Percentiles rank a stretch among this genome's conserved stretches.
Evolutionary conservation across 1,139 yeast species (phyloP).

Genomic region (Ogataea hybrid): DNA sequence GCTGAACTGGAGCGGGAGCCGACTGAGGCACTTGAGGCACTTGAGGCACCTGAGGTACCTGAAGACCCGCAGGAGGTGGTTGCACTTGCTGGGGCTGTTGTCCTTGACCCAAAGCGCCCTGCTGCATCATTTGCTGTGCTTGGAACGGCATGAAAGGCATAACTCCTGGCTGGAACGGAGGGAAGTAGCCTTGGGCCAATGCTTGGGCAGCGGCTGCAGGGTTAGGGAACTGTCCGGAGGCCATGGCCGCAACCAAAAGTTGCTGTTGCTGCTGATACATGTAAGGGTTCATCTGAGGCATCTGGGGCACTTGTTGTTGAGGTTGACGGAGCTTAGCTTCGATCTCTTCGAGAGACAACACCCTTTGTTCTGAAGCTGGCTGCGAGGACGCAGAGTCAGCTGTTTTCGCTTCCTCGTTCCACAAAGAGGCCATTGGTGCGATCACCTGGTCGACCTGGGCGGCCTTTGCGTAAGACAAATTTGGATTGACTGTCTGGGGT

Average conservation of each 20-base stretch:
- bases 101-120: slow-evolving; percentile 22
- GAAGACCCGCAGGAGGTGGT: slow-evolving; percentile 22
- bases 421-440: slow-evolving; percentile 66
- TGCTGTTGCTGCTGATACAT: slow-evolving; percentile 32
- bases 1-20: background rate
- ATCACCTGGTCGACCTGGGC: slow-evolving; percentile 46
- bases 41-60: background rate
- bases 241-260: slow-evolving; percentile 29
- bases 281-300: slow-evolving; percentile 26
- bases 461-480: slow-evolving; percentile 59
- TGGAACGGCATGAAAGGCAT: slow-evolving; percentile 22
- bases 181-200: slow-evolving; percentile 29
- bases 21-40: slow-evolving; percentile 22
- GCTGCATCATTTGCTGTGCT: slow-evolving; percentile 12
- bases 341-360: slow-evolving; percentile 70
- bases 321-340: slow-evolving; percentile 59
- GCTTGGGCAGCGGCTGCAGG: slow-evolving; percentile 31
- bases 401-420: slow-evolving; percentile 41
- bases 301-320: slow-evolving; percentile 20
- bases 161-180: slow-evolving; percentile 26
- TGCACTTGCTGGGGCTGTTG: slow-evolving; percentile 16
- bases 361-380: slow-evolving; percentile 39
- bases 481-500: slow-evolving; percentile 32
- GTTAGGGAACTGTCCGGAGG: slow-evolving; percentile 31
- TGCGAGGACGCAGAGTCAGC: slow-evolving; percentile 25